Evolutionary conservation across 2,329 filamentous ascomycete species (phyloP), one percentile per base, ranked within the genome.

Genomic region (Aspergillus ibericus): DNA sequence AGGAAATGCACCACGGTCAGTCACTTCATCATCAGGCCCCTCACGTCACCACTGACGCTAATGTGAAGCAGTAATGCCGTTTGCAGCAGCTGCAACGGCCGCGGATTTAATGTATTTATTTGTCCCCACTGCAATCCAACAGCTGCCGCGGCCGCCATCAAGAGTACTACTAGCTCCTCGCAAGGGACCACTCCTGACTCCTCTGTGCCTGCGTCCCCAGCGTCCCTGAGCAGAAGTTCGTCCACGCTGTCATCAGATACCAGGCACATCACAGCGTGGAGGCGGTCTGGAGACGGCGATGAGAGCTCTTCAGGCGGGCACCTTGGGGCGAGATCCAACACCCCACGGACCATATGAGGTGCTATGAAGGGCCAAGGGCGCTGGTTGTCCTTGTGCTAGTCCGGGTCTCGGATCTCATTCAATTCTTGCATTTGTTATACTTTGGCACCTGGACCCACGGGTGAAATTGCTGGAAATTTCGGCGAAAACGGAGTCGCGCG

Each of bases 1-100:
- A 16, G 74, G 74, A 0, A 73, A 76, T 59, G 71, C 72, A 54
- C 72, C 73, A 22, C 70, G 74, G 74, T 75, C 67, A 29, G 53
- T 53, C 48, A 1, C 27, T 29, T 6, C 22, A 16, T 25, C 20
- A 12, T n/a, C 13, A 15, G 12, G 15, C 13, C 12, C 4, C 32
- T 47, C 22, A 29, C 5, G 12, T 9, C 25, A 10, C 13, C 25
- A 15, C 20, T 18, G 4, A 35, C 10, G 27, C 16, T 63, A 25
- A 36, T 27, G 1, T n/a, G 18, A 8, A 12, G 3, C 16, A 74
- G 72, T 59, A 66, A 56, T 22, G 34, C 66, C 13, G 59, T 68
- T 16, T 74, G 72, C 48, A 60, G 55, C 22, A 66, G 58, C 56
- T 74, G 72, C 50, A 61, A 64, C 5, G 72, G 72, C 10, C 64